Base-by-base conservation (phyloP, 2,329 filamentous ascomycete species). In the Pseudogymnoascus sp. region DNA sequence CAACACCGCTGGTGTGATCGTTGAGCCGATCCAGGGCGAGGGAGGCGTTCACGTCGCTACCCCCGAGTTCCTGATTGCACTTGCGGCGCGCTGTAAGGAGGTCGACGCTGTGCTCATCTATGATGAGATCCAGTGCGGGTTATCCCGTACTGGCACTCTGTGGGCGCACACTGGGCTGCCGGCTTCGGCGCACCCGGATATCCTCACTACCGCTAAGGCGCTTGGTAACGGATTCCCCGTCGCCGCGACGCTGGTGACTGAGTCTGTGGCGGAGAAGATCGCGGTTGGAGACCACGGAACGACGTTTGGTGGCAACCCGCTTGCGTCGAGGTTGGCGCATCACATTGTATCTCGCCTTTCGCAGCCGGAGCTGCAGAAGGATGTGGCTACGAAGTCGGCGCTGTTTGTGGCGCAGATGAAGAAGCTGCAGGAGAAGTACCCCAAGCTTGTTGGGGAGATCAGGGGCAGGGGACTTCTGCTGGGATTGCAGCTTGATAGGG, bases 21-120 rank as follows among this genome's bases (percentile, higher is more conserved):
- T 99, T 51, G 94, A 99, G 80, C 94, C 94, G 7, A 96, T 99
- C 65, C 94, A 99, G 77, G 94, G 94, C 63, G 94, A 99, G 77
- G 94, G 94, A 13, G 94, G 94, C 67, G 89, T 99, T 60, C 89
- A 93, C 69, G 86, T 90, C 9, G 94, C 91, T 2, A 88, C 83
- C 0, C 85, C 89, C 3, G 90, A 91, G 67, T 99, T 97, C 75
- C 81, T 99, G 25, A 74, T 86, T 25, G 89, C 91, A 0, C 83
- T 99, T n/a, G 91, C 91, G 63, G 84, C 83, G 72, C 85, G 92
- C 63, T 97, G 92, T 75, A 88, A 87, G 62, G 88, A 91, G 69
- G 91, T 97, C 33, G 91, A 91, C 60, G 92, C 93, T 1, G 85
- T 97, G 3, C 79, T 99, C 63, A 89, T 97, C 72, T 93, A 94